Evolutionary conservation across 352 stramenopile genomes (phyloP).

Genomic region (Phytopythium helicoides): DNA sequence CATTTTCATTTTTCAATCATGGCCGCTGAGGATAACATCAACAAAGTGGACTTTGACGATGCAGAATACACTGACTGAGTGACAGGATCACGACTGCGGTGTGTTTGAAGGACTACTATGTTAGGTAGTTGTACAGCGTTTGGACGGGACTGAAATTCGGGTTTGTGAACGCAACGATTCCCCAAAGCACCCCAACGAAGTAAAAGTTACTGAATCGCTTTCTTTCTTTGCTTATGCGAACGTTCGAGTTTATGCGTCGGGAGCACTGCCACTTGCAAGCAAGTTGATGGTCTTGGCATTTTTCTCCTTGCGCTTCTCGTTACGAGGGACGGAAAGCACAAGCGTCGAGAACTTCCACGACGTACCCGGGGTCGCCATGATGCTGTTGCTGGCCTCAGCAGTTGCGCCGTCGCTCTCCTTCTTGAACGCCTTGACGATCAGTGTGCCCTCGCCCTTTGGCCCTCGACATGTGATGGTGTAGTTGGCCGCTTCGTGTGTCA

Average conservation of each 20-base stretch:
- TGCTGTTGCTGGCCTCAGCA: conserved; percentile 7
- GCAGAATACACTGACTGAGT: too few species aligned
- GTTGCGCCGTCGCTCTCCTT: conserved; percentile 22
- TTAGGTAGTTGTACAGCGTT: too few species aligned
- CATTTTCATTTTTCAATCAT: too few species aligned
- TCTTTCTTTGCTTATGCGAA: too few species aligned
- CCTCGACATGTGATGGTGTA: conserved; percentile 69
- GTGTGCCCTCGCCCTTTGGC: conserved; percentile 61
- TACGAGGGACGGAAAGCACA: conserved; percentile 58
- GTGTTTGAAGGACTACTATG: too few species aligned
- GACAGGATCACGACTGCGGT: too few species aligned
- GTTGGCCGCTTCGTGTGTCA: conserved; percentile 59
- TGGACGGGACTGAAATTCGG: too few species aligned
- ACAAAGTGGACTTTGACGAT: too few species aligned
- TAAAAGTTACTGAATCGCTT: not conserved
- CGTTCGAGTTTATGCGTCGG: too few species aligned
- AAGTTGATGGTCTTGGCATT: conserved; percentile 69
- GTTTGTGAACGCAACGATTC: too few species aligned
- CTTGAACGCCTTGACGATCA: conserved; percentile 79
- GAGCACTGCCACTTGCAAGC: conserved; percentile 10
- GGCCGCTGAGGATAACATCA: too few species aligned
- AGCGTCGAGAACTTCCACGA: conserved; percentile 79
- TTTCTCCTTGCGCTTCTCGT: conserved; percentile 56
- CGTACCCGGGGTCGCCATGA: conserved; percentile 62
- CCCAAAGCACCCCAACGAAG: too few species aligned